Conservation (phyloP, 2,329 filamentous ascomycete genomes). For the Microsporum ferrugineum region DNA sequence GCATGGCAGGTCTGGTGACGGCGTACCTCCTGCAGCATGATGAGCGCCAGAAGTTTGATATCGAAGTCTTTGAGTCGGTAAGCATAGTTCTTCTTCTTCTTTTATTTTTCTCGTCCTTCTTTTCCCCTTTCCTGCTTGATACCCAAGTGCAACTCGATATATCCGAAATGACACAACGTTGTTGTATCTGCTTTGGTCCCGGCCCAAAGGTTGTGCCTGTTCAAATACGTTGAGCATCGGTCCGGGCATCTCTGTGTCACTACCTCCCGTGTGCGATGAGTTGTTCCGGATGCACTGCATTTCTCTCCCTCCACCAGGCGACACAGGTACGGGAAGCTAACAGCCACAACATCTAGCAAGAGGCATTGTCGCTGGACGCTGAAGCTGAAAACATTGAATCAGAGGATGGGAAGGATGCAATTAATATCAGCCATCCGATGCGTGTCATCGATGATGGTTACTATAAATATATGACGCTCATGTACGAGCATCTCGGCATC, state of each 20-base stretch:
- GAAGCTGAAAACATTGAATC: constrained; percentile 32
- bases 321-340: constrained; percentile 2
- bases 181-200: background rate
- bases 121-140: background rate
- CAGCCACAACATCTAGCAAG: constrained; percentile 24
- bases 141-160: background rate
- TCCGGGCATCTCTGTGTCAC: background rate
- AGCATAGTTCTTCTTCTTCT: constrained; percentile 6
- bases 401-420: constrained; percentile 16
- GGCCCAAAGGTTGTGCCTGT: background rate
- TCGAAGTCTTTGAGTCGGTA: constrained; percentile 39
- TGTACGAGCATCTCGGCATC: constrained; percentile 47
- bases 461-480: constrained; percentile 44
- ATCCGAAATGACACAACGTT: background rate
- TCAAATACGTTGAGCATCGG: background rate
- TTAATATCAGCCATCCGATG: constrained; percentile 42
- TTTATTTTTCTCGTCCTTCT: background rate
- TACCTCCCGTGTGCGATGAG: background rate
- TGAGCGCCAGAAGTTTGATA: constrained; percentile 29
- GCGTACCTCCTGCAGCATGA: constrained; percentile 37
- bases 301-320: background rate
- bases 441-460: constrained; percentile 43
- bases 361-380: constrained; percentile 35
- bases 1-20: constrained; percentile 40
- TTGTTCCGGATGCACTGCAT: background rate